A percentile compares a stretch with the other conserved stretches of the same genome.
Conservation (phyloP, 345 rosid species). For the Syzygium aqueum region DNA sequence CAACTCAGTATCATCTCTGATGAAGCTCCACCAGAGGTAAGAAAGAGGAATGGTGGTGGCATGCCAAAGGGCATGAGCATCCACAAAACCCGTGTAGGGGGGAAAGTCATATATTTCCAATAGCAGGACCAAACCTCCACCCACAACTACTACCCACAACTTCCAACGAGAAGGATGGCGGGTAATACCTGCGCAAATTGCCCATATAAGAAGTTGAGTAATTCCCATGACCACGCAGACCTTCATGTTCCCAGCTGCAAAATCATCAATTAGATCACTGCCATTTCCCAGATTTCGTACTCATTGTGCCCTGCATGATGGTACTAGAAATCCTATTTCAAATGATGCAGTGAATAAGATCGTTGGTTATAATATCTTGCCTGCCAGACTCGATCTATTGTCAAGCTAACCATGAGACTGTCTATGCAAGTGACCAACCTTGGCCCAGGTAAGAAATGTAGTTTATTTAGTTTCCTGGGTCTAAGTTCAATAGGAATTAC, state of each 20-base stretch:
- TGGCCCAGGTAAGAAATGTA: not conserved
- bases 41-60: slow-evolving; percentile 53
- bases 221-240: slow-evolving; percentile 48
- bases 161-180: slow-evolving; percentile 71
- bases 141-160: slow-evolving; percentile 47
- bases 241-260: slow-evolving; percentile 61
- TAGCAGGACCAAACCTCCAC: slow-evolving; percentile 37
- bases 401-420: not conserved
- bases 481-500: not conserved
- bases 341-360: no score
- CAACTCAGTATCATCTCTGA: slow-evolving; percentile 63
- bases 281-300: no score
- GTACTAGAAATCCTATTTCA: no score
- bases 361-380: no score
- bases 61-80: slow-evolving; percentile 71
- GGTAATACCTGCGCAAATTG: slow-evolving; percentile 57
- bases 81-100: slow-evolving; percentile 52
- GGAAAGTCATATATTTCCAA: slow-evolving; percentile 59
- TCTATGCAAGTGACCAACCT: not conserved
- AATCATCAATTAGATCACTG: not conserved
- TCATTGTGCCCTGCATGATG: no score
- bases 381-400: no score
- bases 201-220: slow-evolving; percentile 67
- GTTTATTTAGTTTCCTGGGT: not conserved
- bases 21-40: slow-evolving; percentile 79